Percentiles rank a stretch among this genome's conserved stretches.
These are phyloP conservation scores for Haplosporangium sp. DNA, from an alignment of 371 early-diverging fungal species.

Conservation along the genomic window DNA sequence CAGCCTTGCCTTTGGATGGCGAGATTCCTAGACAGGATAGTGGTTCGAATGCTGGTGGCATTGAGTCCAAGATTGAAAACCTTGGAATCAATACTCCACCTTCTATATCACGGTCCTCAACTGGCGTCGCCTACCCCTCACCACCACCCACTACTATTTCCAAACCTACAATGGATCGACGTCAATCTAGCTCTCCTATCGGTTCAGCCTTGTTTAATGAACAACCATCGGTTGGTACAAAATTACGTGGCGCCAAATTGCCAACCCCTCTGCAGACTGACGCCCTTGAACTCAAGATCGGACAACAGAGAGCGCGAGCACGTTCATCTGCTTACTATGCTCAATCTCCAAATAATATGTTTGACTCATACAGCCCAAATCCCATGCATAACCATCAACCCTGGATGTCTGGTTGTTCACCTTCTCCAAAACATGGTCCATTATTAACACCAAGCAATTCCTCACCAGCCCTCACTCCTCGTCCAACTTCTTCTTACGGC, in stretches of 20 bases:
- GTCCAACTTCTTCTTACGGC: constrained; percentile 10
- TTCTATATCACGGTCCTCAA: constrained; percentile 12
- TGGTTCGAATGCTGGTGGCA: constrained; percentile 14
- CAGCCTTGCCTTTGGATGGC: constrained; percentile 42
- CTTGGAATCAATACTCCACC: constrained; percentile 29
- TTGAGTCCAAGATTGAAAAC: constrained; percentile 31
- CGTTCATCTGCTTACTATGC: constrained; percentile 12
- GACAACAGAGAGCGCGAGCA: constrained; percentile 5
- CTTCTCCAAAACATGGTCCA: constrained; percentile 45
- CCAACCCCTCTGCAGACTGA: constrained; percentile 37
- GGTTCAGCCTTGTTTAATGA: constrained; percentile 5
- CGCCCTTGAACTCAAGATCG: constrained; percentile 12
- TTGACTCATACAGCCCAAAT: constrained; percentile 15
- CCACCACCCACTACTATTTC: constrained; percentile 17
- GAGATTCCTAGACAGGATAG: neutral
- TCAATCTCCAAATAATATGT: constrained; percentile 17
- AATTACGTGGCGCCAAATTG: constrained; percentile 14
- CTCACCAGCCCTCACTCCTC: constrained; percentile 34
- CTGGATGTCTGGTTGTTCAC: constrained; percentile 8
- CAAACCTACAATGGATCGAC: constrained; percentile 15
- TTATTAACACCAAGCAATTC: constrained; percentile 31
- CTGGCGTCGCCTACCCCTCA: constrained; percentile 27
- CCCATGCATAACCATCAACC: constrained; percentile 17
- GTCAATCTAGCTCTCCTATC: constrained; percentile 9
- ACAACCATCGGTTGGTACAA: constrained; percentile 1